These are phyloP conservation scores for Leavenworthia alabamica DNA, from an alignment of 345 rosid species.

Conservation along the genomic window DNA sequence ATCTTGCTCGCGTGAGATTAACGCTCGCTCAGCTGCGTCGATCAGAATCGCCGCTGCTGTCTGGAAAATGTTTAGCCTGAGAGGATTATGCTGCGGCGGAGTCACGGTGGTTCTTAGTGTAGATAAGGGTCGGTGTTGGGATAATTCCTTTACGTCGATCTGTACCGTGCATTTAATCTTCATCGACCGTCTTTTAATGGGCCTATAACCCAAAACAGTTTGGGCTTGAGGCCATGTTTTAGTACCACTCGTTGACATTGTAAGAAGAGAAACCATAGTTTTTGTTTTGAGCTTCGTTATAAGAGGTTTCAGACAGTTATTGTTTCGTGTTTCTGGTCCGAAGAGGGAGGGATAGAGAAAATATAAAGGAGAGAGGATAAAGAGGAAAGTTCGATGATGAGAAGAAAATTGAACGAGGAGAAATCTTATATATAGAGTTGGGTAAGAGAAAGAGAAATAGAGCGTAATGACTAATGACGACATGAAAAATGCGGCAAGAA, in stretches of 20 bases:
- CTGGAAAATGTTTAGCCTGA: slow-evolving; percentile 57
- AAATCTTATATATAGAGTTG: slow-evolving; percentile 30
- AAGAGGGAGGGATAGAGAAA: background rate
- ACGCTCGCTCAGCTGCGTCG: slow-evolving; percentile 50
- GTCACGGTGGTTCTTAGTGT: slow-evolving; percentile 16
- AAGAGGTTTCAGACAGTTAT: background rate
- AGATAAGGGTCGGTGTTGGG: slow-evolving; percentile 7
- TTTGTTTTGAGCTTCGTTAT: background rate
- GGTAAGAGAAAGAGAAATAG: slow-evolving; percentile 7
- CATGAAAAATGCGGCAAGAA: background rate
- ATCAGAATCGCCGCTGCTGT: slow-evolving; percentile 53
- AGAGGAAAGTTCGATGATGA: slow-evolving; percentile 21
- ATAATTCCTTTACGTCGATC: slow-evolving; percentile 20
- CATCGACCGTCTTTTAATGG: slow-evolving; percentile 6
- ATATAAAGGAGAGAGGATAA: background rate
- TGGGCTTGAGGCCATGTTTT: slow-evolving; percentile 21
- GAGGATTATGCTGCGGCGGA: slow-evolving; percentile 27
- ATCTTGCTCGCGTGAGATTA: slow-evolving; percentile 51
- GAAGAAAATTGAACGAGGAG: slow-evolving; percentile 7
- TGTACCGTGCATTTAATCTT: slow-evolving; percentile 25
- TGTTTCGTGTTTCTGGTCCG: slow-evolving; percentile 10
- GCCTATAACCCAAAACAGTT: background rate
- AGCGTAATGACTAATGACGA: background rate
- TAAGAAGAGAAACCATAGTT: slow-evolving; percentile 22
- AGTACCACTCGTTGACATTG: slow-evolving; percentile 16